These are phyloP conservation scores for Diaporthe velutina DNA, from an alignment of 2,329 filamentous ascomycete genomes.

Conservation along the genomic window DNA sequence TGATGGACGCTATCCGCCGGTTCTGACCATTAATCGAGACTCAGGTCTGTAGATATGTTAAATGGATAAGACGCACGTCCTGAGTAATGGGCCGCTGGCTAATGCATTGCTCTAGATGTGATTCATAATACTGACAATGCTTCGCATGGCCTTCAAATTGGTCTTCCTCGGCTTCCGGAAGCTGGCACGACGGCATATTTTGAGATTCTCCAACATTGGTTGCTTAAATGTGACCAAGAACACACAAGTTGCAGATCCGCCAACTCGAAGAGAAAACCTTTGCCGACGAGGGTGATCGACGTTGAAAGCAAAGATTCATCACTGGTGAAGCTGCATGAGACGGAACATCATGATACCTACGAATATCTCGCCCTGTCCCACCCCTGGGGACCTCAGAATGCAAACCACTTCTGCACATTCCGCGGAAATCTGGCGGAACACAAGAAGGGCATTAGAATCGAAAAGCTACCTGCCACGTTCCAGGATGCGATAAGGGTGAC, in stretches of 20 bases:
- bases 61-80: too few species aligned
- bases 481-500: constrained; percentile 28
- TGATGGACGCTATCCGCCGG: too few species aligned
- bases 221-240: constrained; percentile 34
- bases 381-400: constrained; percentile 35
- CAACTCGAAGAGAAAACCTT: neutral
- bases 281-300: constrained; percentile 39
- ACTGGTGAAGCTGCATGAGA: constrained; percentile 35
- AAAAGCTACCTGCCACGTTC: neutral
- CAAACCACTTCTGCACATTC: constrained; percentile 30
- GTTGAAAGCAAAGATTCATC: neutral
- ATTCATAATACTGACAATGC: accelerated
- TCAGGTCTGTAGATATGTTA: too few species aligned
- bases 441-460: neutral
- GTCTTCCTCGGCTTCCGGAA: constrained; percentile 27
- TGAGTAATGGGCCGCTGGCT: too few species aligned
- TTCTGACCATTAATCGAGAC: too few species aligned
- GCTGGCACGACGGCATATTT: constrained; percentile 35
- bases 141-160: constrained; percentile 3
- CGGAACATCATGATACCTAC: neutral
- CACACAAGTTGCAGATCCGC: neutral
- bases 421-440: neutral
- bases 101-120: too few species aligned
- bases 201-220: constrained; percentile 36
- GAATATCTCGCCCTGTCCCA: constrained; percentile 43